A percentile compares a stretch with the other conserved stretches of the same genome.
These are phyloP conservation scores for Discostella stelligeroides DNA, from an alignment of 108 stramenopile genomes.

Conservation along the genomic window DNA sequence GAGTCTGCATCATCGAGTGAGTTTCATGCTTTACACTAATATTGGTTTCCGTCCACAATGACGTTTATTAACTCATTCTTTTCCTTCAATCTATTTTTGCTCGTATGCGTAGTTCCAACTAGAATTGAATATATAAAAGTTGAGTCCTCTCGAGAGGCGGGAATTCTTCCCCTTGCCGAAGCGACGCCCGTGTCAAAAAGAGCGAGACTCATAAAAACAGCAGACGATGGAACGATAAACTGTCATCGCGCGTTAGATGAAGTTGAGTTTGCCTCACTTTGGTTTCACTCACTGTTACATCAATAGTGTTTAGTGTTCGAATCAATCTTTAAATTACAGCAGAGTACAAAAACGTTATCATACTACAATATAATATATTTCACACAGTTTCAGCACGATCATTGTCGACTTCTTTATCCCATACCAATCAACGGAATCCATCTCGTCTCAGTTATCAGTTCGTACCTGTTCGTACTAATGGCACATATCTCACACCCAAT, in stretches of 20 bases:
- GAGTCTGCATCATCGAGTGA: constrained; percentile 63
- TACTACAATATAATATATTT: no score
- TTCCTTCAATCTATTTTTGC: no score
- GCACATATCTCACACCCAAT: constrained; percentile 89
- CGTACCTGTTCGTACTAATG: constrained; percentile 66
- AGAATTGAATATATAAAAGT: constrained; percentile 28
- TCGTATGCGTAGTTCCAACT: constrained; percentile 16
- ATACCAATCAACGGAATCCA: no score
- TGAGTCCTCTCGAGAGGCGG: constrained; percentile 5
- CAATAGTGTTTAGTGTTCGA: constrained; percentile 6
- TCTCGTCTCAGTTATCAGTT: constrained; percentile 7
- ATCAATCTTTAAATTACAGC: no score
- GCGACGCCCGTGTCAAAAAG: constrained; percentile 23
- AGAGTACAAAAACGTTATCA: no score
- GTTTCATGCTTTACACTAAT: constrained; percentile 11
- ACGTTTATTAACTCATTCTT: background rate
- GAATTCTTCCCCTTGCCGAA: background rate
- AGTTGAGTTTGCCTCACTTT: constrained; percentile 29
- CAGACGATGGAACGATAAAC: background rate
- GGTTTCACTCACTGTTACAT: constrained; percentile 37
- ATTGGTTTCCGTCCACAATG: background rate
- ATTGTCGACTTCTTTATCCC: no score
- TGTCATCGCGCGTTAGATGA: constrained; percentile 41
- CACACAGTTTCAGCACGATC: no score
- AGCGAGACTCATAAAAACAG: constrained; percentile 12